phyloP scores from a whole-genome alignment of 805 yeast species.

The Suhomyces pyralidae region DNA sequence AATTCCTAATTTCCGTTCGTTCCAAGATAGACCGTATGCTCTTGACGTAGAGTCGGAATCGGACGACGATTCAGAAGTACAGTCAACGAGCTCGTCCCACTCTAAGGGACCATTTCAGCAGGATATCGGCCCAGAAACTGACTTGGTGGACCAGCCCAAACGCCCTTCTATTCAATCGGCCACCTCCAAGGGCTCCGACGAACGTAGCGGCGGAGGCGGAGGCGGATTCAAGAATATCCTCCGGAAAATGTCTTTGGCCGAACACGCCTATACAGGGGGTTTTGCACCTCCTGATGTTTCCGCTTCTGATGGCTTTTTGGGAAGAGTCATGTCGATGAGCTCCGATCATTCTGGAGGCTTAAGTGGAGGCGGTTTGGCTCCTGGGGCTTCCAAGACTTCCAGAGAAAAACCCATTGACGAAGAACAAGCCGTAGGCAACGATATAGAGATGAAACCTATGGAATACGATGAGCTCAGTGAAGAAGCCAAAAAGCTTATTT shows the following conservation, averaged over 20 bases:
- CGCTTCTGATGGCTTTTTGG: conserved; percentile 37
- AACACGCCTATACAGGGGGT: conserved; percentile 24
- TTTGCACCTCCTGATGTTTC: conserved; percentile 19
- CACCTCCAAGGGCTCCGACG: conserved; percentile 6
- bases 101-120: neutral
- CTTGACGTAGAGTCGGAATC: conserved; percentile 7
- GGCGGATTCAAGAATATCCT: conserved; percentile 27
- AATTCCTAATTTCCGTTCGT: conserved; percentile 5
- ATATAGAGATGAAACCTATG: conserved; percentile 45
- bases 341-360: conserved; percentile 22
- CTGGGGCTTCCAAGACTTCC: conserved; percentile 31
- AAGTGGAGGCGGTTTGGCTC: conserved; percentile 42
- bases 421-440: conserved; percentile 19
- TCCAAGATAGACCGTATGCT: conserved; percentile 1
- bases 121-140: conserved; percentile 14
- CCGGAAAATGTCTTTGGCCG: conserved; percentile 35
- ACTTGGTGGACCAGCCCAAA: conserved; percentile 21
- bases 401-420: conserved; percentile 19
- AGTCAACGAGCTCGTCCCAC: neutral
- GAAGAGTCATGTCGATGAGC: conserved; percentile 28
- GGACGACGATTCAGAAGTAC: conserved; percentile 4
- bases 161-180: conserved; percentile 6
- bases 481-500: conserved; percentile 56
- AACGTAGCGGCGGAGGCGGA: conserved; percentile 6
- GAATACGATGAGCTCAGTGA: conserved; percentile 42